Conservation (phyloP, 768 basidiomycete species). For the Tricholoma furcatifolium region DNA sequence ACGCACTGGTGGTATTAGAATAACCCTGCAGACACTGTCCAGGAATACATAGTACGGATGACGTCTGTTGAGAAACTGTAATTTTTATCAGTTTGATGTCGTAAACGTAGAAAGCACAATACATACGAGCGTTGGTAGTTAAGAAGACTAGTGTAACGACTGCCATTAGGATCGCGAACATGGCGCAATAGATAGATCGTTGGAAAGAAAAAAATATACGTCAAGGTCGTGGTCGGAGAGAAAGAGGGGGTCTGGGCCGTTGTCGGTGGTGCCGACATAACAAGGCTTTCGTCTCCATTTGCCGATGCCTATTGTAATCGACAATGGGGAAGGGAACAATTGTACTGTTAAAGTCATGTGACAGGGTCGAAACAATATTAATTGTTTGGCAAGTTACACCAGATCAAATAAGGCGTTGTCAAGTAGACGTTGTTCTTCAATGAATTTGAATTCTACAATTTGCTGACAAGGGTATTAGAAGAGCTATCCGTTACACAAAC, state of each 20-base stretch:
- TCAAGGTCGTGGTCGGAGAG: conserved; percentile 24
- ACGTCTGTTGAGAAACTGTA: conserved; percentile 17
- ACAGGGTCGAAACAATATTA: background rate
- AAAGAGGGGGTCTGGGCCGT: conserved; percentile 12
- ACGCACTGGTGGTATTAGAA: conserved; percentile 55
- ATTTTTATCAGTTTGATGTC: background rate
- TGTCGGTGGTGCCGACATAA: background rate
- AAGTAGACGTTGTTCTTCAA: too few relatives aligned
- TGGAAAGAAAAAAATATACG: conserved; percentile 10
- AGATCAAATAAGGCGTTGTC: too few relatives aligned
- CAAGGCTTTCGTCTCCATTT: conserved; percentile 10
- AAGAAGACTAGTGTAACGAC: background rate
- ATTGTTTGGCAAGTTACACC: too few relatives aligned
- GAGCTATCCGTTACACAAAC: conserved; percentile 24
- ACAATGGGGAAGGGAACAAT: conserved; percentile 9
- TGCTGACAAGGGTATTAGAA: background rate
- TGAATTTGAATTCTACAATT: background rate
- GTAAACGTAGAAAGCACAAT: background rate
- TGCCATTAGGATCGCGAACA: conserved; percentile 18
- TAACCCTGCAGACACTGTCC: conserved; percentile 70
- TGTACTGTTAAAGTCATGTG: conserved; percentile 1
- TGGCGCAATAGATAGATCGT: conserved; percentile 19
- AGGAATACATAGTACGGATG: conserved; percentile 61
- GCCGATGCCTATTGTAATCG: conserved; percentile 7
- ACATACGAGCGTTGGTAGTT: conserved; percentile 10